Conservation (phyloP, 805 yeast genomes). For the Hanseniaspora taiwanica region DNA sequence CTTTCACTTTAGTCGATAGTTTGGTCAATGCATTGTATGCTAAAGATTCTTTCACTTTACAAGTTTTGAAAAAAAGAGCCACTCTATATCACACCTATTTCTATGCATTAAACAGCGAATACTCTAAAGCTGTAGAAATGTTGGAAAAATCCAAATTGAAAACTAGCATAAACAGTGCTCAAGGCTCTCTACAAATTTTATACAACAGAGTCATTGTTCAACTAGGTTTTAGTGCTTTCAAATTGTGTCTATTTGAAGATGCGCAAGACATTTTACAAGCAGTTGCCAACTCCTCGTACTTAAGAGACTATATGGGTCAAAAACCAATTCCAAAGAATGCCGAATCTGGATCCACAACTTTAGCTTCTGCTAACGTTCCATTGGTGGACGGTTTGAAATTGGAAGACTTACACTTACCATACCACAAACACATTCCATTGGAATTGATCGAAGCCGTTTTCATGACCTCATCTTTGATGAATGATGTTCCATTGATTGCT, state of each 20-base stretch:
- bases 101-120: conserved; percentile 79
- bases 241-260: conserved; percentile 74
- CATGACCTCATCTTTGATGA: conserved; percentile 76
- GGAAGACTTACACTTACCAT: conserved; percentile 72
- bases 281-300: conserved; percentile 71
- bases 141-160: conserved; percentile 77
- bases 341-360: conserved; percentile 24
- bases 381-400: conserved; percentile 14
- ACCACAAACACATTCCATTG: conserved; percentile 94
- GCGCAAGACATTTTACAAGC: conserved; percentile 80
- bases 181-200: conserved; percentile 74
- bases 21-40: conserved; percentile 48
- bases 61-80: conserved; percentile 63
- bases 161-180: conserved; percentile 70
- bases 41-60: conserved; percentile 45
- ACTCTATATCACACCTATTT: conserved; percentile 77
- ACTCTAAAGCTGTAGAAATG: conserved; percentile 76
- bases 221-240: conserved; percentile 90
- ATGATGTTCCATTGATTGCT: conserved; percentile 87
- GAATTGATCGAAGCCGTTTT: conserved; percentile 91
- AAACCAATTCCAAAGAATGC: conserved; percentile 50
- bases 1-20: conserved; percentile 47
- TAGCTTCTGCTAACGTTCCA: conserved; percentile 35
- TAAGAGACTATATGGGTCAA: conserved; percentile 90
- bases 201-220: conserved; percentile 94